These are phyloP conservation scores for Royoungia palumana DNA, from an alignment of 768 basidiomycete species.

Conservation along the genomic window DNA sequence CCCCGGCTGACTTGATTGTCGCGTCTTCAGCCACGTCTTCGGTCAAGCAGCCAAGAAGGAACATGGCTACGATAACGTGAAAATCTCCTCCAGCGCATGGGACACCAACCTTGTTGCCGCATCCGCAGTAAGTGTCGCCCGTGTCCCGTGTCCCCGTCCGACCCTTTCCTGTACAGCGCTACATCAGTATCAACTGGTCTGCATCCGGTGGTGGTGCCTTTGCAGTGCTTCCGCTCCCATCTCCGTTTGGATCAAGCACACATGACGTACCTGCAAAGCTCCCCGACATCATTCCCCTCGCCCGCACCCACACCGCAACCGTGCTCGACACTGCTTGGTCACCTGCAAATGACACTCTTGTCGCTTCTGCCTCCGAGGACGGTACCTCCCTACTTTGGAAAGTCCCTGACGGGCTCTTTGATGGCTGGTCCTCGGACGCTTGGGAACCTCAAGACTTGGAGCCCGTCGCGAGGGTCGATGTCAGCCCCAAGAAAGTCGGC, in stretches of 20 bases:
- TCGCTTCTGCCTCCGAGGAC: conserved; percentile 92
- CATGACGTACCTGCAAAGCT: conserved; percentile 68
- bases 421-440: conserved; percentile 79
- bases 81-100: conserved; percentile 88
- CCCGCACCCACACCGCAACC: conserved; percentile 77
- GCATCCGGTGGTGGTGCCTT: conserved; percentile 92
- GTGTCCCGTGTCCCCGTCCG: neutral
- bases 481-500: conserved; percentile 83
- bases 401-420: conserved; percentile 63
- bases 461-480: conserved; percentile 78
- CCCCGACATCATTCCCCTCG: conserved; percentile 89
- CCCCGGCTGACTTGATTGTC: neutral
- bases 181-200: conserved; percentile 94
- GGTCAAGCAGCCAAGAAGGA: conserved; percentile 87
- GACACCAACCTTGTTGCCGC: conserved; percentile 92
- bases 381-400: conserved; percentile 93
- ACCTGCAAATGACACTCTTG: conserved; percentile 86
- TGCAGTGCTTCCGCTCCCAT: conserved; percentile 85
- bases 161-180: conserved; percentile 47
- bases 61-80: conserved; percentile 75
- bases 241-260: conserved; percentile 54
- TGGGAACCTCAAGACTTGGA: conserved; percentile 85
- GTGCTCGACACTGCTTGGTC: conserved; percentile 97
- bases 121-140: conserved; percentile 52
- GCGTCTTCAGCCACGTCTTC: conserved; percentile 73